Evolutionary conservation across 257 asterid genomes (phyloP), one percentile per base, ranked within the genome.

Genomic region (Nicotiana sylvestris): DNA sequence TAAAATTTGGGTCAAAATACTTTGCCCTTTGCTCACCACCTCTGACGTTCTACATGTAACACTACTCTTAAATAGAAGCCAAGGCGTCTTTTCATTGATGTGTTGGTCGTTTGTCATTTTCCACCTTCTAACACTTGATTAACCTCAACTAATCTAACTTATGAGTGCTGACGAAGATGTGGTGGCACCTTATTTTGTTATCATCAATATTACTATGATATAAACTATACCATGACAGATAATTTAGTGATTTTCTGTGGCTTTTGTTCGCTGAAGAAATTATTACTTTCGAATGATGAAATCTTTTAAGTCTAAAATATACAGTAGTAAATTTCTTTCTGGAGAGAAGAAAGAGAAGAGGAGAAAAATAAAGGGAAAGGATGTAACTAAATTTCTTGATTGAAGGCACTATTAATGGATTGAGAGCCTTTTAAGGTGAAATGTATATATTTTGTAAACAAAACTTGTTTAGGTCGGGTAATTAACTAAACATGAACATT

Each of bases 151-250:
- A 13, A 72, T 72, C 60, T 46, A 6, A 43, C 13, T 43, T 25
- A 72, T 72, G 79, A 72, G 25, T 46, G 13, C 61, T 72, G 79
- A 72, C 78, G 46, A 72, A 72, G 78, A 46, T 43, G 60, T 72
- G 60, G 21, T 46, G n/a, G 61, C 37, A 46, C 37, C 61, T 46
- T 3, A 6, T 13, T 46, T 46, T 46, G 61, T 72, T 56, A 46
- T 65, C 43, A 65, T 72, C 78, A 46, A 25, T 43, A 46, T 72
- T 25, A 25, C 65, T 58, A 16, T 16, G 61, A 56, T 56, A 4
- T 56, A 56, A 56, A 16, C 18, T 56, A 58, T 46, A 11, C 27
- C 6, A 11, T 0, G 3, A 70, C 0, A 1, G 35, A 21, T 43
- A 1, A 11, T 2, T 70, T 21, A 70, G n/a, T 6, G 37, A 46